phyloP scores from a whole-genome alignment of 805 yeast genomes.

The Starmerella sirachaensis region DNA sequence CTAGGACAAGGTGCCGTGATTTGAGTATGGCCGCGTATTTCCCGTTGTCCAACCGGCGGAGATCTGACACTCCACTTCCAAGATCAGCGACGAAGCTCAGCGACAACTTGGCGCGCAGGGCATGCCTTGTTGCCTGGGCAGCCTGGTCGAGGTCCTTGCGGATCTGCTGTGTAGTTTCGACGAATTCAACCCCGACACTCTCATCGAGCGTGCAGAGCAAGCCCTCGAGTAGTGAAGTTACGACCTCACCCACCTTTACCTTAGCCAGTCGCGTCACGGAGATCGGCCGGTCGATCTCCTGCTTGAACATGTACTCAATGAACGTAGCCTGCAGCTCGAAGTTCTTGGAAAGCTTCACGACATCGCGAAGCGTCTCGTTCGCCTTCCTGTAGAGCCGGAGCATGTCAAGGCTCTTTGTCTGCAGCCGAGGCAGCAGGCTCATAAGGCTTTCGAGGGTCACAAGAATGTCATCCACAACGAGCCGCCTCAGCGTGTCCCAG shows the following conservation, averaged over 20 bases:
- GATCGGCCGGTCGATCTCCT: constrained; percentile 19
- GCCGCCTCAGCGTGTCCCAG: constrained; percentile 7
- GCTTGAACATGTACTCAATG: constrained; percentile 14
- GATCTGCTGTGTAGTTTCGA: neutral
- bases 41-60: neutral
- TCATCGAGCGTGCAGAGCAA: constrained; percentile 4
- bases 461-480: constrained; percentile 2
- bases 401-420: neutral
- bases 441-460: constrained; percentile 1
- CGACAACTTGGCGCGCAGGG: neutral
- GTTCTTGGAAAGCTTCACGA: neutral
- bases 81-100: neutral
- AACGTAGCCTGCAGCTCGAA: constrained; percentile 17
- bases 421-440: constrained; percentile 3
- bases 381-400: neutral
- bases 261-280: constrained; percentile 8
- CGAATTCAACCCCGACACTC: neutral
- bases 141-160: neutral
- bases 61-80: neutral
- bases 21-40: constrained; percentile 1
- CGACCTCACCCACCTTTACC: neutral
- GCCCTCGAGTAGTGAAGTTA: neutral
- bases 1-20: constrained; percentile 1
- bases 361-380: neutral
- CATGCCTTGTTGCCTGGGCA: neutral